Base-by-base conservation (phyloP, 768 basidiomycete species). In the Nidula microcarpa region DNA sequence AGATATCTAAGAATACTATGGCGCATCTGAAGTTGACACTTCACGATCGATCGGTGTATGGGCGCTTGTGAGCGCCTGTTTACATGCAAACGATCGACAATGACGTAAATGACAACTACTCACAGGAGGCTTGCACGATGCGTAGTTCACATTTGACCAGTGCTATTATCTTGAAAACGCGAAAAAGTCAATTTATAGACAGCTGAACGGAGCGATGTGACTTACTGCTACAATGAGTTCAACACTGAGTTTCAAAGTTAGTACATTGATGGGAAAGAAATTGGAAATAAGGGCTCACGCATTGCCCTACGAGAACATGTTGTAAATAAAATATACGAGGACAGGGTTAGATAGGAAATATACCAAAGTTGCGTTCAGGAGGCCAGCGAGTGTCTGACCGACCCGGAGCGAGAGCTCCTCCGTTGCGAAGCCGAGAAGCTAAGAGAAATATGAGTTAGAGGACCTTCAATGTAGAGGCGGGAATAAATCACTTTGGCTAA, bases 331-430 rank as follows among this genome's bases (percentile, higher is more conserved):
- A 39, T 14, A 30, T 16, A 11, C 16, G 13, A 52, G 35, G 14
- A 32, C 18, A 33, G 51, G 41, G 41, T 32, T 13, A 16, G 50
- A 36, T 34, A 16, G 41, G 36, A 46, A 47, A 64, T 79, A 57
- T 58, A 91, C 87, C 57, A 91, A 72, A 11, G 91, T 94, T 17
- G 92, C 92, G 68, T 94, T 94, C 52, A 94, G 65, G 2, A 94
- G 77, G 37, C 91, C 91, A 3, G 91, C 90, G 9, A 92, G 70
- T 1, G 91, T 91, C 66, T 90, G 86, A 1, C 91, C 92, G 1
- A 93, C 85, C 33, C 91, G 83, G 52, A 91, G 62, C 3, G 92
- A 89, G 14, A 94, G 58, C 57, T 94, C 89, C 54, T 94, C 92
- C 0, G 92, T 94, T 1, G 90, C 90, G 62, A 92, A 93, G 1